Evolutionary conservation across 2,329 filamentous ascomycete genomes (phyloP).

Genomic region (Ustulina deusta): DNA sequence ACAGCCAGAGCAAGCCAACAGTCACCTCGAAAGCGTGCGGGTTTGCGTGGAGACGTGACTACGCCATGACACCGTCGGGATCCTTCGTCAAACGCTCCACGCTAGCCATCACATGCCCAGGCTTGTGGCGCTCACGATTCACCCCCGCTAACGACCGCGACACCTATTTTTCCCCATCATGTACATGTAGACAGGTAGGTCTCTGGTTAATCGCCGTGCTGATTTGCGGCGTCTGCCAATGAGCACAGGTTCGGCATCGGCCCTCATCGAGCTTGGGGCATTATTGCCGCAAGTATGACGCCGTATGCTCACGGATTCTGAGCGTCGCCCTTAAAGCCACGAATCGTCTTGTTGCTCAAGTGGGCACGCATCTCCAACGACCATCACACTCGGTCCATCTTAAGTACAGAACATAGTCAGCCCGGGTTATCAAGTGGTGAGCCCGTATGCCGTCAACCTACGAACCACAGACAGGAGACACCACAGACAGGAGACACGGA

Average conservation of each 20-base stretch:
- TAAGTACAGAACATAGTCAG: conserved; percentile 10
- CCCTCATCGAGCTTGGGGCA: neutral
- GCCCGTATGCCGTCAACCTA: conserved; percentile 26
- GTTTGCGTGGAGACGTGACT: conserved; percentile 9
- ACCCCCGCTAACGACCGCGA: neutral
- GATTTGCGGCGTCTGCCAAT: conserved; percentile 8
- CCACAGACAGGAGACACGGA: too few relatives aligned
- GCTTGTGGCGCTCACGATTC: conserved; percentile 1
- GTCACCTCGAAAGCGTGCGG: neutral
- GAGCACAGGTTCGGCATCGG: conserved; percentile 7
- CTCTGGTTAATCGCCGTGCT: conserved; percentile 5
- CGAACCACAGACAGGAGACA: conserved; percentile 18
- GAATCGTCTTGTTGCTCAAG: conserved; percentile 23
- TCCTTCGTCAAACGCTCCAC: conserved; percentile 5
- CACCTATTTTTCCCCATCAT: neutral
- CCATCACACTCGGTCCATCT: neutral
- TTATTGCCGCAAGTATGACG: conserved; percentile 34
- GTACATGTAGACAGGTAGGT: neutral
- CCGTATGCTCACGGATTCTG: conserved; percentile 10
- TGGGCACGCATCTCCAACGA: conserved; percentile 9
- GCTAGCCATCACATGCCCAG: conserved; percentile 14
- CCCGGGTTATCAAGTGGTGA: conserved; percentile 26
- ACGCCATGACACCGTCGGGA: neutral
- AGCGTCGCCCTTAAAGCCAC: conserved; percentile 1
- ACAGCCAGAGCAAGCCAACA: neutral